These are phyloP conservation scores for Scalesia atractyloides DNA, from an alignment of 129 eudicot genomes.

Conservation along the genomic window DNA sequence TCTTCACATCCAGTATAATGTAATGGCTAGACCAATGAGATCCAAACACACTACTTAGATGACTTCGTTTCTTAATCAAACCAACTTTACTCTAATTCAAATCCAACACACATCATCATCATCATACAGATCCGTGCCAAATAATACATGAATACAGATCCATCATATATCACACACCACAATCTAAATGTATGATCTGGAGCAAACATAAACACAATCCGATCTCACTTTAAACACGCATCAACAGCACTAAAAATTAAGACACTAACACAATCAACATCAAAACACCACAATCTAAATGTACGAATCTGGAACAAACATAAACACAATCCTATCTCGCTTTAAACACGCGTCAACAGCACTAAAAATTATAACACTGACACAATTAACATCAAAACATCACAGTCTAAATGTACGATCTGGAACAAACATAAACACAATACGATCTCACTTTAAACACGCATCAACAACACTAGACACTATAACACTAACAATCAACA, in stretches of 20 bases:
- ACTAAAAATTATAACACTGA: no score
- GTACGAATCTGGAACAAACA: no score
- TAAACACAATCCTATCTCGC: no score
- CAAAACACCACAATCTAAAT: no score
- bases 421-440: no score
- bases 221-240: slow-evolving; percentile 2
- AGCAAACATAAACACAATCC: slow-evolving; percentile 16
- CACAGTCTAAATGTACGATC: no score
- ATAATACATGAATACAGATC: slow-evolving; percentile 1
- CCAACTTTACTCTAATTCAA: background rate
- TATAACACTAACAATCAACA: no score
- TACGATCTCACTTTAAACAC: no score
- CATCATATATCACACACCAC: slow-evolving; percentile 11
- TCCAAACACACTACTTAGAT: slow-evolving; percentile 18
- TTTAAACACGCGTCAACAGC: no score
- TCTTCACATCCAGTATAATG: slow-evolving; percentile 18
- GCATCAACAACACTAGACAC: no score
- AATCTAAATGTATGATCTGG: slow-evolving; percentile 13
- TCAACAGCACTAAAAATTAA: background rate
- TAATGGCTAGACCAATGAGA: background rate
- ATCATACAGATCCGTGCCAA: slow-evolving; percentile 23
- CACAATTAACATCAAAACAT: no score
- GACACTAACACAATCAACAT: background rate
- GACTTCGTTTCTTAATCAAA: background rate
- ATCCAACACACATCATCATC: slow-evolving; percentile 14